Percentiles rank a stretch among this genome's conserved stretches.
These are phyloP conservation scores for Allium fistulosum DNA, from an alignment of 106 monocot species.

Conservation along the genomic window DNA sequence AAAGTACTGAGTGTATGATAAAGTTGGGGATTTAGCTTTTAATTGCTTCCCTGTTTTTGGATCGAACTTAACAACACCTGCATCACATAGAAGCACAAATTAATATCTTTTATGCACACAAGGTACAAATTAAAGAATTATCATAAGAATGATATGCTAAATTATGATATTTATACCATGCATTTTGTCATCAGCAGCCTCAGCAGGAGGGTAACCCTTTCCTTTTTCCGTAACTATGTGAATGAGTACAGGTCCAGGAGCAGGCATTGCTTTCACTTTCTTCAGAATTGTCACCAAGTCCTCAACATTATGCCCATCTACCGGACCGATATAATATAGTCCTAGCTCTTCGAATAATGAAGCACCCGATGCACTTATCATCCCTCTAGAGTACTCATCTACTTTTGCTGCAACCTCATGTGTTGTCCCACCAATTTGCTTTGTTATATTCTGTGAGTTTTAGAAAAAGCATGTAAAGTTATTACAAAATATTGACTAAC, in stretches of 20 bases:
- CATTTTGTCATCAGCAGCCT: conserved; percentile 68
- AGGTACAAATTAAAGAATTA: background rate
- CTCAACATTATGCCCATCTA: conserved; percentile 69
- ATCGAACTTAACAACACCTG: conserved; percentile 79
- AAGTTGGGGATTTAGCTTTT: conserved; percentile 53
- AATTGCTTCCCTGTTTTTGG: conserved; percentile 58
- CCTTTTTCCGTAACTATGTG: conserved; percentile 91
- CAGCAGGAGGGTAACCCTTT: conserved; percentile 77
- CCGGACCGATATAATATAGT: conserved; percentile 80
- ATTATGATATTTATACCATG: conserved; percentile 36
- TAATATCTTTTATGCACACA: background rate
- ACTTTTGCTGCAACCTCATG: conserved; percentile 73
- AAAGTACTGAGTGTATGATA: conserved; percentile 77
- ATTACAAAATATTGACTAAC: background rate
- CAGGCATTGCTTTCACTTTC: conserved; percentile 62
- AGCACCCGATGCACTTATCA: conserved; percentile 47
- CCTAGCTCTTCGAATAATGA: conserved; percentile 81
- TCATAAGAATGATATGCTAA: background rate
- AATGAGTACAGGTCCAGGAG: conserved; percentile 81
- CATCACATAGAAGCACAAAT: background rate
- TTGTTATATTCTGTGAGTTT: conserved; percentile 34
- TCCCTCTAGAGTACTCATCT: conserved; percentile 72
- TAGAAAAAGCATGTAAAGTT: background rate
- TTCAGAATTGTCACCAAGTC: conserved; percentile 65
- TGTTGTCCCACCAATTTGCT: conserved; percentile 51